These are phyloP conservation scores for Dendrobium catenatum DNA, from an alignment of 106 monocot species.

Conservation along the genomic window DNA sequence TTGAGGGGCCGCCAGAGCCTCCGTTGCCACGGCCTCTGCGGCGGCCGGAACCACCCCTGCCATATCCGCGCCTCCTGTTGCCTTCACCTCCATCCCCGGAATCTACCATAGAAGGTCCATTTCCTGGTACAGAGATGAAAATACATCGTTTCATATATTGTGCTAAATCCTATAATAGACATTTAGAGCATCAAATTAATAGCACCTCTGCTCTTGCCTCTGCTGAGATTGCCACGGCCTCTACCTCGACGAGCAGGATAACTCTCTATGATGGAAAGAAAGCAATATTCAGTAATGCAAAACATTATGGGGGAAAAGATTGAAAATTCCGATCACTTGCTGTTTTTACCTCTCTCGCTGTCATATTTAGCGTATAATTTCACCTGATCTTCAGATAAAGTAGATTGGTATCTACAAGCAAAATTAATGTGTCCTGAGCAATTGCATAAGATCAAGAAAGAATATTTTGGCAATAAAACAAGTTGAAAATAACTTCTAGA, in stretches of 20 bases:
- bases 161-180: not conserved
- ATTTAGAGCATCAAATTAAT: not conserved
- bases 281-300: too few species aligned
- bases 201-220: not conserved
- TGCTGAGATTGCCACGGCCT: not conserved
- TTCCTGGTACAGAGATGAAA: not conserved
- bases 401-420: not conserved
- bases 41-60: not conserved
- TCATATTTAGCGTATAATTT: not conserved
- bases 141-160: not conserved
- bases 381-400: not conserved
- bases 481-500: too few species aligned
- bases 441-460: too few species aligned
- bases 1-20: not conserved
- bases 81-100: not conserved
- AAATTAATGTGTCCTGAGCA: not conserved
- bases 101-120: not conserved
- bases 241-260: too few species aligned
- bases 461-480: too few species aligned
- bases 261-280: too few species aligned
- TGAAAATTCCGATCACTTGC: too few species aligned
- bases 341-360: not conserved
- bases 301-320: too few species aligned
- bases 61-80: not conserved
- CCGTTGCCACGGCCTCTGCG: not conserved